These are phyloP conservation scores for Nicotiana knightiana DNA, from an alignment of 257 asterid genomes.

Conservation along the genomic window DNA sequence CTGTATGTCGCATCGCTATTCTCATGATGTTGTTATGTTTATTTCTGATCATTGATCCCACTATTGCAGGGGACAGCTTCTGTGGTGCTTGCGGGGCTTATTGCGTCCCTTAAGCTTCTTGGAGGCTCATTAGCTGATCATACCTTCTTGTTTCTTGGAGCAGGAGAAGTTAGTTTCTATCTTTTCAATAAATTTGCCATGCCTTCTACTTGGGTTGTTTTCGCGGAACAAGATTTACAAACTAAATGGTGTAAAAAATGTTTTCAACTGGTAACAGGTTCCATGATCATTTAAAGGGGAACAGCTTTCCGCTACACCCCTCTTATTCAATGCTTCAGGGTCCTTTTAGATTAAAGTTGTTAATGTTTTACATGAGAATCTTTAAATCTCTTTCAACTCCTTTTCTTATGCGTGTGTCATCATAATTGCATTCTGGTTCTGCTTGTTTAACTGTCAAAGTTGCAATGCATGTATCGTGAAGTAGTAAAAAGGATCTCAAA, in stretches of 20 bases:
- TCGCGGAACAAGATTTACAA: neutral
- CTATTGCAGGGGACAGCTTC: constrained; percentile 86
- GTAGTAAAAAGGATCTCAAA: neutral
- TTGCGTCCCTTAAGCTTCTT: constrained; percentile 66
- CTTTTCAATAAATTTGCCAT: neutral
- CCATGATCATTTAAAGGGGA: neutral
- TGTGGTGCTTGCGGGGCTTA: constrained; percentile 91
- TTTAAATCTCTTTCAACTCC: neutral
- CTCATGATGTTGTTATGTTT: neutral
- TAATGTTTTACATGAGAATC: neutral
- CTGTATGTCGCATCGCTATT: neutral
- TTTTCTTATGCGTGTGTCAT: neutral
- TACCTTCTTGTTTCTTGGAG: constrained; percentile 88
- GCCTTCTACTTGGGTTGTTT: neutral
- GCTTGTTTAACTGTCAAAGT: neutral
- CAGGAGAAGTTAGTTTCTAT: constrained; percentile 68
- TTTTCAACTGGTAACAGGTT: neutral
- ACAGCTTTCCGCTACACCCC: neutral
- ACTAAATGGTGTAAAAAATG: neutral
- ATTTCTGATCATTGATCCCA: neutral
- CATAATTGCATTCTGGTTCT: neutral
- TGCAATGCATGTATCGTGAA: neutral
- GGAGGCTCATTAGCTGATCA: constrained; percentile 87
- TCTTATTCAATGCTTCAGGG: neutral
- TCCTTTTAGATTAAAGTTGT: neutral